phyloP scores from a whole-genome alignment of 73 alveolate species.

The Stentor roeselii region DNA sequence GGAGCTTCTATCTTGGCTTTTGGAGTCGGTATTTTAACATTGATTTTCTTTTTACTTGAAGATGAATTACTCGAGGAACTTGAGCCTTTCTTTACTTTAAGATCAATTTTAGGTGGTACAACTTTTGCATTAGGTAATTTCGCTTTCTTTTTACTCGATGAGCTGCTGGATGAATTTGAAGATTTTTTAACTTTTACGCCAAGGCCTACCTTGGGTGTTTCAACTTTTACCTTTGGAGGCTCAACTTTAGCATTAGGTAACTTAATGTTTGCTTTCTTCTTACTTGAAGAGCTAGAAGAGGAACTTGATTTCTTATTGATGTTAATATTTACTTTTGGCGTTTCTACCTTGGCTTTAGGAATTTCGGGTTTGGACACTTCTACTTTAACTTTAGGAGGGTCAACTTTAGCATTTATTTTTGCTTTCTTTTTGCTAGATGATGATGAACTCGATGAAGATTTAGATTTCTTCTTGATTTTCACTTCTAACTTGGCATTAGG shows the following conservation, averaged over 20 bases:
- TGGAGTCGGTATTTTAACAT: neutral
- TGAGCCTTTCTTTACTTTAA: neutral
- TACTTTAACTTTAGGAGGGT: no score
- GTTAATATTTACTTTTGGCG: neutral
- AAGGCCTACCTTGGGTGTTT: neutral
- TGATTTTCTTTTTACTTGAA: neutral
- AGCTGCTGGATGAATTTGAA: no score
- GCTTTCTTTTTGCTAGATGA: neutral
- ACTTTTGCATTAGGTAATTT: neutral
- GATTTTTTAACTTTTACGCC: no score
- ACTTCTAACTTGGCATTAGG: neutral
- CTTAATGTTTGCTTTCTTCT: no score
- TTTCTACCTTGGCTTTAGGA: neutral
- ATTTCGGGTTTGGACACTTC: neutral
- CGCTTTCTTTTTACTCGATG: neutral
- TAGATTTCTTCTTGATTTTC: no score
- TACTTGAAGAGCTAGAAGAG: no score
- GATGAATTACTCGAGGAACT: neutral
- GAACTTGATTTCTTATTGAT: no score
- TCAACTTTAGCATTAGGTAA: neutral
- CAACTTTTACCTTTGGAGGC: neutral
- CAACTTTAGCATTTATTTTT: neutral
- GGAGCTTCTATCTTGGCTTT: neutral
- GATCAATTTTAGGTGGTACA: neutral
- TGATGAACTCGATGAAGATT: neutral